phyloP scores from a whole-genome alignment of 371 early-diverging fungal genomes.

The Batkoa obscura region DNA sequence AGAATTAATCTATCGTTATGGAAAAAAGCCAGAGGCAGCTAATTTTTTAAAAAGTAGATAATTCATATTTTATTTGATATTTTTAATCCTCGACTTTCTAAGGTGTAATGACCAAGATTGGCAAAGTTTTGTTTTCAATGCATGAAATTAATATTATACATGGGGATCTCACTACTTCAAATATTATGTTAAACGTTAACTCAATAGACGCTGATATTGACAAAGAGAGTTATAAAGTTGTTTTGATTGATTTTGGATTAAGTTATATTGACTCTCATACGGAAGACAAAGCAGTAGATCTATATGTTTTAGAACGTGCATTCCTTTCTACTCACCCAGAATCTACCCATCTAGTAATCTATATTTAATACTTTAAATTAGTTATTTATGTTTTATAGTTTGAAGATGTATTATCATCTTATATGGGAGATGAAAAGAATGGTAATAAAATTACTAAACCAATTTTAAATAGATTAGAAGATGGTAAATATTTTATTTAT shows the following conservation, averaged over 20 bases:
- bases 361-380: slow-evolving; percentile 1
- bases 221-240: not conserved
- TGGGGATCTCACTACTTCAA: slow-evolving; percentile 97
- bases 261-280: slow-evolving; percentile 57
- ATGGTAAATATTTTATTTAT: too few relatives aligned
- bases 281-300: slow-evolving; percentile 99
- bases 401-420: too few relatives aligned
- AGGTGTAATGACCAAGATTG: slow-evolving; percentile 21
- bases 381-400: too few relatives aligned
- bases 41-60: not conserved
- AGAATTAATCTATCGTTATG: slow-evolving; percentile 18
- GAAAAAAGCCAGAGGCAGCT: not conserved
- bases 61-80: not conserved
- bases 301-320: slow-evolving; percentile 95
- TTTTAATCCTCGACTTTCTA: not conserved
- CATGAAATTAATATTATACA: slow-evolving; percentile 83
- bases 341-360: slow-evolving; percentile 40
- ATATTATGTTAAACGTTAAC: slow-evolving; percentile 54
- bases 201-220: slow-evolving; percentile 25
- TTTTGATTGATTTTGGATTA: slow-evolving; percentile 92
- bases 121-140: slow-evolving; percentile 52
- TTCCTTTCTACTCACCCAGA: slow-evolving; percentile 79
- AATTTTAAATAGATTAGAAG: too few relatives aligned
- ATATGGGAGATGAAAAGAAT: too few relatives aligned
- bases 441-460: too few relatives aligned